A percentile compares a stretch with the other conserved stretches of the same genome.
Conservation (phyloP, 208 protist genomes). For the Angomonas ambiguus region DNA sequence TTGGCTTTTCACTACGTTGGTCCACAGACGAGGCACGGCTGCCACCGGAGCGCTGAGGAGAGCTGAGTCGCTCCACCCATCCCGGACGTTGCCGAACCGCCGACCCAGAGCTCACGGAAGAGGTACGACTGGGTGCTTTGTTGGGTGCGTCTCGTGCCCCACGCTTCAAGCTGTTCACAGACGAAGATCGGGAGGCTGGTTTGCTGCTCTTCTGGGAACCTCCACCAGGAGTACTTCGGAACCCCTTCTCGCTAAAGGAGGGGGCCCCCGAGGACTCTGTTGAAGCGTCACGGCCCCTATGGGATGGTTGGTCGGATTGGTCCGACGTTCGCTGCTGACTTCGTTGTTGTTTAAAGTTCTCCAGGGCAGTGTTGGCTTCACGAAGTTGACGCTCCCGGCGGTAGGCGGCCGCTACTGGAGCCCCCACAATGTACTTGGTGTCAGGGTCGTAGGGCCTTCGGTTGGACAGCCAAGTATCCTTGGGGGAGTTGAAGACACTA, state of each 20-base stretch:
- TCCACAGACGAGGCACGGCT: background rate
- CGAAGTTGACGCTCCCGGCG: background rate
- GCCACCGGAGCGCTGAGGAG: background rate
- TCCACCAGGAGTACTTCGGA: background rate
- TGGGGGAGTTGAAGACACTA: too few relatives aligned
- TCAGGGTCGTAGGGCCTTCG: background rate
- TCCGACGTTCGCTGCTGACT: background rate
- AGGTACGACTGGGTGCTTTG: constrained; percentile 14
- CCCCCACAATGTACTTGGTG: background rate
- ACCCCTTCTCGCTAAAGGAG: background rate
- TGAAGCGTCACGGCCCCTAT: too few relatives aligned
- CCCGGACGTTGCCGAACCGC: background rate
- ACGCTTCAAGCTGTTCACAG: background rate
- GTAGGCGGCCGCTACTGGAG: background rate
- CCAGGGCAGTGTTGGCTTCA: background rate
- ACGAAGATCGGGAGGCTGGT: background rate
- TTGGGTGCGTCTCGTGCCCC: background rate
- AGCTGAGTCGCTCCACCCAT: background rate
- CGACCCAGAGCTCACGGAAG: constrained; percentile 17
- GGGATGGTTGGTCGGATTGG: too few relatives aligned
- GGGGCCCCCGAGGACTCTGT: background rate
- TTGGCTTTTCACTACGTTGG: background rate
- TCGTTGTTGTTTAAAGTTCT: background rate
- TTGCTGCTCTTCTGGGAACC: background rate
- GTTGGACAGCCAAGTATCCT: too few relatives aligned